Base-by-base conservation (phyloP, 2,329 filamentous ascomycete genomes). In the Sporothrix brunneoviolacea region DNA sequence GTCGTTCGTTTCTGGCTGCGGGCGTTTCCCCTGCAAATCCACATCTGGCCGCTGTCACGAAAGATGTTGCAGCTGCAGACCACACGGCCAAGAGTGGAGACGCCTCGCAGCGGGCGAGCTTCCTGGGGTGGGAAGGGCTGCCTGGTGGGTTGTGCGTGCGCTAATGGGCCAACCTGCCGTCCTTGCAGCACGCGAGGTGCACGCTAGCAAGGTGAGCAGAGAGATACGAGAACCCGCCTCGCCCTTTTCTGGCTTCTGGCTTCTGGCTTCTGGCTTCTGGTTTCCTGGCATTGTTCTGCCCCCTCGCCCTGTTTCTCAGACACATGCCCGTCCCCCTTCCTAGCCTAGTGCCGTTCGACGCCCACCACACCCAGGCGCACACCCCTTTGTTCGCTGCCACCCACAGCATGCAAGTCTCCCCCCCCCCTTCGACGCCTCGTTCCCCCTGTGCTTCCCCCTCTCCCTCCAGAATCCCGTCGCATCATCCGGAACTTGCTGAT, bases 181-280 rank as follows among this genome's bases (percentile, higher is more conserved):
- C 32, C 47, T 50, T 50, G 47, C 47, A 50, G 47, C 33, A 42
- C 39, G 37, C 39, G 32, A 32, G 47, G 27, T 32, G 32, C 47
- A 43, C 47, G 39, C 47, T 50, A 50, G 47, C 47, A 43, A 27
- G 47, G 47, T 50, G 47, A 50, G 39, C 39, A 19, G 38, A 49
- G 18, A 40, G 37, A 48, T 41, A 41, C 46, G 38, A 42, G 19
- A 41, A 27, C 9, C 35, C 36, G 8, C 27, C 8, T 13, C 30
- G 22, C 35, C 18, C 35, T 36, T 8, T 19, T n/a, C 16, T 30
- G 28, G n/a, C 28, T 40, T 8, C 19, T 16, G 30, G 7, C 22
- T 22, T 24, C 21, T 19, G 18, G 37, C 16, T 28, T 8, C 7
- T 35, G 5, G 16, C n/a, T 12, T 37, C 22, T 36, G 33, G 3